These are phyloP conservation scores for Neurospora sublineolata DNA, from an alignment of 495 filamentous ascomycete genomes.

Conservation along the genomic window DNA sequence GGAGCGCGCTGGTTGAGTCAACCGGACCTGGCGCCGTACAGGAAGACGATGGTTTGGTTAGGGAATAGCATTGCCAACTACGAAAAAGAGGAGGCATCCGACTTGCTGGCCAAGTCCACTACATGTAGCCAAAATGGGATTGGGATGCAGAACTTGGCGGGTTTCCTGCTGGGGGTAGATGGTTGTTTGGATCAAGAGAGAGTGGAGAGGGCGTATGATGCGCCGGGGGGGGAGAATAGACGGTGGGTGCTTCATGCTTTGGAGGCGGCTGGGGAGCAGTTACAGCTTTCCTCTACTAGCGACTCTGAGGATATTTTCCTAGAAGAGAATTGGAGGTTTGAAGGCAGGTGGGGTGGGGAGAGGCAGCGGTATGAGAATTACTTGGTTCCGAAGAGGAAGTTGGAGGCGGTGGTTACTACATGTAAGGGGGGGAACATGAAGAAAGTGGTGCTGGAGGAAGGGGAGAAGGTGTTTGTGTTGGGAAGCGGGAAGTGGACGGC, in stretches of 20 bases:
- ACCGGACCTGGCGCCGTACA: not conserved
- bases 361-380: conserved; percentile 6
- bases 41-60: conserved; percentile 5
- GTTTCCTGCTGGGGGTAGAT: conserved; percentile 4
- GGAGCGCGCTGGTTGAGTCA: conserved; percentile 2
- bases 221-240: not conserved
- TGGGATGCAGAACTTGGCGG: conserved; percentile 1
- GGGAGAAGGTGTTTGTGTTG: conserved; percentile 2
- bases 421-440: not conserved
- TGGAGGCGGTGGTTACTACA: not conserved
- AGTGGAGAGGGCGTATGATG: conserved; percentile 5
- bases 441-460: not conserved
- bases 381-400: not conserved
- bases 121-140: not conserved
- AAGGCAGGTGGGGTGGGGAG: conserved; percentile 3
- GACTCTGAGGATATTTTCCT: too few relatives aligned
- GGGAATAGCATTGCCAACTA: conserved; percentile 9
- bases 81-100: not conserved
- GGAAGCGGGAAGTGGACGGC: conserved; percentile 9
- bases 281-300: not conserved
- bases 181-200: conserved; percentile 3
- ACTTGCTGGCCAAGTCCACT: not conserved
- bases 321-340: conserved; percentile 8
- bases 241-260: conserved; percentile 6
- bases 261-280: conserved; percentile 1